Evolutionary conservation across 192 early-diverging fungal species (phyloP), one percentile per base, ranked within the genome.

Genomic region (Spizellomyces punctatus): DNA sequence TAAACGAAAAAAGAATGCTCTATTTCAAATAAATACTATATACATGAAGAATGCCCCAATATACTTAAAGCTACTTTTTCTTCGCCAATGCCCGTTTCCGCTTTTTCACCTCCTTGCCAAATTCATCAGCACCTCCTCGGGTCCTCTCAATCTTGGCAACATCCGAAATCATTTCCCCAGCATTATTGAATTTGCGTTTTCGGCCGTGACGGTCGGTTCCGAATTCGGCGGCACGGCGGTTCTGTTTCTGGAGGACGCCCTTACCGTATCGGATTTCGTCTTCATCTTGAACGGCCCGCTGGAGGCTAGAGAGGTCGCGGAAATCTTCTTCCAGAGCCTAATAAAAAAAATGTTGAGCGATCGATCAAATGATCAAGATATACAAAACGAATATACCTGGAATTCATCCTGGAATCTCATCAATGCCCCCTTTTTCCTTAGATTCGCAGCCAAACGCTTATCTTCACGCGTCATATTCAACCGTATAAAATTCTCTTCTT

Each of bases 401-500:
- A 97, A 94, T 82, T 97, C 95, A 77, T 94, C 88, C 21, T 92
- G 87, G 56, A 95, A 88, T 10, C 85, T 80, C 56, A 80, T 83
- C 27, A 87, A 67, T 44, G 81, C 83, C 56, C 81, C 82, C 17
- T 80, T 76, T 58, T 86, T 82, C 21, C 46, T 56, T 46, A 81
- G 66, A 57, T 55, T 63, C 66, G 63, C 61, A 17, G 65, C 58
- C 63, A 91, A 46, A 68, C 86, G 83, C 82, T 90, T 85, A 54
- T 97, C 93, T 76, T 93, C 90, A 62, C 88, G 86, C 50, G 84
- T 88, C 58, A 93, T 52, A 50, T 80, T 78, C 52, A 94, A 75
- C 59, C 95, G 87, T 44, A 88, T 86, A 78, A 94, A 95, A 79
- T 95, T 94, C 19, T 93, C 91, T 70, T 97, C 95, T 75, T 97